phyloP scores from a whole-genome alignment of 1,139 yeast genomes.

The Candida smagusa region DNA sequence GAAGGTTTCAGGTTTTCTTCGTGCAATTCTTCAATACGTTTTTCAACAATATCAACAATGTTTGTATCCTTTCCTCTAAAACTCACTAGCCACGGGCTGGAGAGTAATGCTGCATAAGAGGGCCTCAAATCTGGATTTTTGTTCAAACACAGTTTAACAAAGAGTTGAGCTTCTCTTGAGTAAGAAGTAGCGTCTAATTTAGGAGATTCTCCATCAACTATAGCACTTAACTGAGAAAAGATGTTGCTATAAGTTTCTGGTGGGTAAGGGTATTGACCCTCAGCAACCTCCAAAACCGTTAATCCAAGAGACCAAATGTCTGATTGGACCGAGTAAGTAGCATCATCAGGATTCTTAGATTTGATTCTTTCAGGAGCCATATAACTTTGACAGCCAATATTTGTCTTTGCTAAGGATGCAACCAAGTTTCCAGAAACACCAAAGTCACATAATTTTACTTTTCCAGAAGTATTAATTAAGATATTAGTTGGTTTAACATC shows the following conservation, averaged over 20 bases:
- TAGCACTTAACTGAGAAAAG: constrained; percentile 90
- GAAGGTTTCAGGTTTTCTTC: constrained; percentile 19
- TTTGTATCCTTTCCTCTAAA: constrained; percentile 42
- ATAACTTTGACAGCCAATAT: constrained; percentile 96
- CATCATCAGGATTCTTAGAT: constrained; percentile 53
- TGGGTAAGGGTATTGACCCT: constrained; percentile 92
- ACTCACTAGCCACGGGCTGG: constrained; percentile 78
- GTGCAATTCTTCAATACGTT: constrained; percentile 30
- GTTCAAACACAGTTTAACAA: constrained; percentile 75
- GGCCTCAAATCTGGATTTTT: constrained; percentile 84
- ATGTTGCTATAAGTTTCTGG: constrained; percentile 89
- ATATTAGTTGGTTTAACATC: constrained; percentile 98
- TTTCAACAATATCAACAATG: constrained; percentile 38
- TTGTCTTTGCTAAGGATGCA: constrained; percentile 92
- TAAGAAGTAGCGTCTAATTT: constrained; percentile 51
- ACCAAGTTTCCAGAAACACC: constrained; percentile 96
- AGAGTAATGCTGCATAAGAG: constrained; percentile 67
- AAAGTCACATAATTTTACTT: constrained; percentile 90
- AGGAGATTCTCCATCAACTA: constrained; percentile 96
- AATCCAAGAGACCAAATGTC: constrained; percentile 96
- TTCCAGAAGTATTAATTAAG: constrained; percentile 74
- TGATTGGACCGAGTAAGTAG: constrained; percentile 87
- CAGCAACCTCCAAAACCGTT: constrained; percentile 83
- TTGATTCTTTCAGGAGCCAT: constrained; percentile 99
- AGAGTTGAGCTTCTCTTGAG: constrained; percentile 75